A percentile compares a stretch with the other conserved stretches of the same genome.
Conservation (phyloP, 2,329 filamentous ascomycete species). For the Fusarium mundagurra region DNA sequence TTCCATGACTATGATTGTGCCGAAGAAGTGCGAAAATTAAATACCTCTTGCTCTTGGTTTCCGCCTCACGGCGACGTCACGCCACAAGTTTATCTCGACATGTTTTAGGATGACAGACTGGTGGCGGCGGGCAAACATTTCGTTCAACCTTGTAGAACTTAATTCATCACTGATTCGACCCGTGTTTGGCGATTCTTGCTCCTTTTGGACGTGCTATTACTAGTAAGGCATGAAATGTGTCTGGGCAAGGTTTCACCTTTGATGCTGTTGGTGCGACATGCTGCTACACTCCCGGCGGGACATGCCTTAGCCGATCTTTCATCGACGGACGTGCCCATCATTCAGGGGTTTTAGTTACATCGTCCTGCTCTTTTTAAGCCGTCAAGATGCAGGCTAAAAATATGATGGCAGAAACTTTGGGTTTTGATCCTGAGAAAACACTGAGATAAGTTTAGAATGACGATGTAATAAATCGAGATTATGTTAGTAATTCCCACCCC, state of each 20-base stretch:
- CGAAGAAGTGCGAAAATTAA: constrained; percentile 97
- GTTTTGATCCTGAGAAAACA: neutral
- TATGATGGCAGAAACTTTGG: neutral
- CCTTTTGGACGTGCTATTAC: constrained; percentile 1
- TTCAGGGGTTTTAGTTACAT: constrained; percentile 32
- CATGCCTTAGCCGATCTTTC: constrained; percentile 18
- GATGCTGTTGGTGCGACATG: neutral
- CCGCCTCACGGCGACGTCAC: constrained; percentile 41
- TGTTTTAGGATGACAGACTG: constrained; percentile 16
- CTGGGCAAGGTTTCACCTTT: constrained; percentile 21
- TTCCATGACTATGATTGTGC: constrained; percentile 91
- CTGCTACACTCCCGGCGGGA: neutral
- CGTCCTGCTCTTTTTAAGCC: constrained; percentile 3
- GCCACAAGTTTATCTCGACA: constrained; percentile 29
- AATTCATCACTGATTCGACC: constrained; percentile 9
- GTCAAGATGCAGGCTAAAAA: constrained; percentile 4
- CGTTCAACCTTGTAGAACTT: constrained; percentile 8
- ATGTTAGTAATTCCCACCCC: no score
- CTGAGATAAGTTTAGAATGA: neutral
- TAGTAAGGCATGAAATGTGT: constrained; percentile 14
- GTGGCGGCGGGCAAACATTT: constrained; percentile 46
- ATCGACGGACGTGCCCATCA: constrained; percentile 3
- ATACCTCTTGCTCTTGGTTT: constrained; percentile 46
- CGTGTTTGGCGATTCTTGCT: neutral
- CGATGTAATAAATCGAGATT: no score